Evolutionary conservation across 2,329 filamentous ascomycete species (phyloP).

Genomic region (Talaromyces marneffei): DNA sequence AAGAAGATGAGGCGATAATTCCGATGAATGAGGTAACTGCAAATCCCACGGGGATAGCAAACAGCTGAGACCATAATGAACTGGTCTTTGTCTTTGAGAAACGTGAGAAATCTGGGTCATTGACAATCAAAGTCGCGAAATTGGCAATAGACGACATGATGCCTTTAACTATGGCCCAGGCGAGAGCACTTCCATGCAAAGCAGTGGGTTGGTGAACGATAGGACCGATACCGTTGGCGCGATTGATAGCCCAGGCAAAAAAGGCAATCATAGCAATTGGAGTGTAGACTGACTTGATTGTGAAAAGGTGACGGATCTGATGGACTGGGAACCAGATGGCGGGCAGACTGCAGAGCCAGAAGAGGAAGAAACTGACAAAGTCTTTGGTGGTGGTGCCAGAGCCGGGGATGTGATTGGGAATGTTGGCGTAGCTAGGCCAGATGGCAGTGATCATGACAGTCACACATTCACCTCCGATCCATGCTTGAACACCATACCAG

Average conservation of each 20-base stretch:
- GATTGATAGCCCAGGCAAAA: constrained; percentile 78
- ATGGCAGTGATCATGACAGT: constrained; percentile 84
- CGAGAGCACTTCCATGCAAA: constrained; percentile 61
- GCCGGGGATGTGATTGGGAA: constrained; percentile 62
- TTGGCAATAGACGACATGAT: constrained; percentile 88
- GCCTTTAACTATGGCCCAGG: constrained; percentile 75
- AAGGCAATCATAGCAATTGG: constrained; percentile 78
- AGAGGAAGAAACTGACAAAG: constrained; percentile 79
- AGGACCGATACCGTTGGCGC: constrained; percentile 75
- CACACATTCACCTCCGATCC: constrained; percentile 76
- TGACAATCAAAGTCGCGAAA: constrained; percentile 76
- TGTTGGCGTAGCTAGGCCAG: constrained; percentile 57
- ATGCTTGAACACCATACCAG: constrained; percentile 51
- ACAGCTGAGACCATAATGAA: constrained; percentile 72
- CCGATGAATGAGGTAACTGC: constrained; percentile 79
- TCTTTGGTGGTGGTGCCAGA: constrained; percentile 69
- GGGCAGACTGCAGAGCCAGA: constrained; percentile 74
- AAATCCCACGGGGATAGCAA: constrained; percentile 67
- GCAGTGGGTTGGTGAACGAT: constrained; percentile 65
- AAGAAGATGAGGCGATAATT: constrained; percentile 69
- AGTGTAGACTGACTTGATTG: constrained; percentile 79
- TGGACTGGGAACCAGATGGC: constrained; percentile 88
- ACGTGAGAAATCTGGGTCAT: constrained; percentile 78
- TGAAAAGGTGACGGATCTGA: constrained; percentile 83
- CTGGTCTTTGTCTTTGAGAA: constrained; percentile 72